These are phyloP conservation scores for Calocybe indica DNA, from an alignment of 768 basidiomycete species.

Conservation along the genomic window DNA sequence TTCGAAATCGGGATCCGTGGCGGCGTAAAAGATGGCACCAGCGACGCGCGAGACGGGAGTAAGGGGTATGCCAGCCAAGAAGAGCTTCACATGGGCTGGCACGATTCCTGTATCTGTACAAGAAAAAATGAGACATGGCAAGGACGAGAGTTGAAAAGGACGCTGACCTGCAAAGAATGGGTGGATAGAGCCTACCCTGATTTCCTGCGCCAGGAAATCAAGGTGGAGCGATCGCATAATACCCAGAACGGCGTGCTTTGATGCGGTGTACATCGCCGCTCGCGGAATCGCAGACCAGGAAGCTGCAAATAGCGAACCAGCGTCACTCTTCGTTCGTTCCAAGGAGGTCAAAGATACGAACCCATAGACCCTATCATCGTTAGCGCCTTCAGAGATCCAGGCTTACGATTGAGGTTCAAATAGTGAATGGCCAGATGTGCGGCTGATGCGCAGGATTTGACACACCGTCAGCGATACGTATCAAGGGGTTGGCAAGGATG, in stretches of 20 bases:
- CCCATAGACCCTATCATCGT: conserved; percentile 53
- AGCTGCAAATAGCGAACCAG: conserved; percentile 22
- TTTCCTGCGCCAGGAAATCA: conserved; percentile 25
- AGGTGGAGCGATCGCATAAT: conserved; percentile 43
- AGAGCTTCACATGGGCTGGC: conserved; percentile 27
- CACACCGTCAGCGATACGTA: not conserved
- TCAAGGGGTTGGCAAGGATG: no score
- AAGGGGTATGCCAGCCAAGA: conserved; percentile 44
- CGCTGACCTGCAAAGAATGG: conserved; percentile 47
- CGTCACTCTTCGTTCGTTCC: not conserved
- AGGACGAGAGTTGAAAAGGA: not conserved
- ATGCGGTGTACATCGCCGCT: conserved; percentile 40
- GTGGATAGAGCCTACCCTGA: conserved; percentile 42
- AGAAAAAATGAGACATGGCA: not conserved
- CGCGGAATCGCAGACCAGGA: conserved; percentile 42
- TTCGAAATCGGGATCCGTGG: conserved; percentile 36
- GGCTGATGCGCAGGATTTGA: conserved; percentile 20
- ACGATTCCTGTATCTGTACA: conserved; percentile 42
- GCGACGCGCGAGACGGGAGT: conserved; percentile 42
- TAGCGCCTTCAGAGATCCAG: conserved; percentile 39
- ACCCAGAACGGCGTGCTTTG: conserved; percentile 51
- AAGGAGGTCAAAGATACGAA: conserved; percentile 12
- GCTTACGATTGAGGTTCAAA: conserved; percentile 29
- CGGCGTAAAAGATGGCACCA: conserved; percentile 46
- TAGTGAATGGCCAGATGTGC: conserved; percentile 47